These are phyloP conservation scores for Geranium brycei DNA, from an alignment of 345 rosid genomes.

Conservation along the genomic window DNA sequence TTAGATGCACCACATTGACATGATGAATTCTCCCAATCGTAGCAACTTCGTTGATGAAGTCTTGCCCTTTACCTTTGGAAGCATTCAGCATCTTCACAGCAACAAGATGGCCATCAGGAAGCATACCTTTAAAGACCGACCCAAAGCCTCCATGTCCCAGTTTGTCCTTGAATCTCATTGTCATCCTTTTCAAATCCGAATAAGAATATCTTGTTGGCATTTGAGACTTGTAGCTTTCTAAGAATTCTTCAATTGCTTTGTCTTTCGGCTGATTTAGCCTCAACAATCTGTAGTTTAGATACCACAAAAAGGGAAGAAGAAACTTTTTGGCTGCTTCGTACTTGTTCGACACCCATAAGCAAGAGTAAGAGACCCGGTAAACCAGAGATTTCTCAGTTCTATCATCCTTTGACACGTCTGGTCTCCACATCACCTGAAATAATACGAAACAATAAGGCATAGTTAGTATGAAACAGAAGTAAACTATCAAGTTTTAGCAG, in stretches of 20 bases:
- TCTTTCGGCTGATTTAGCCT: not conserved
- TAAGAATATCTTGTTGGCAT: constrained; percentile 9
- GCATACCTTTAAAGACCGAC: constrained; percentile 10
- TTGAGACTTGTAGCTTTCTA: not conserved
- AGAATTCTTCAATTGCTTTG: not conserved
- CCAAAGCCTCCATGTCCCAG: constrained; percentile 16
- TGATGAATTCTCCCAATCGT: constrained; percentile 12
- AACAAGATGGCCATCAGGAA: constrained; percentile 1
- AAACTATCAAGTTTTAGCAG: too few relatives aligned
- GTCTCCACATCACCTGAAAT: too few relatives aligned
- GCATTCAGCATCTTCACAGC: constrained; percentile 8
- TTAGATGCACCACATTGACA: constrained; percentile 8
- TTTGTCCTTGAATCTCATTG: constrained; percentile 8
- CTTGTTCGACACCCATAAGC: too few relatives aligned
- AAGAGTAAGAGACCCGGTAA: too few relatives aligned
- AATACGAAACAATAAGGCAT: too few relatives aligned
- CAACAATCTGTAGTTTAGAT: not conserved
- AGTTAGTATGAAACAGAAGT: too few relatives aligned
- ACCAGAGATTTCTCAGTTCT: too few relatives aligned
- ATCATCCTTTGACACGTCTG: too few relatives aligned
- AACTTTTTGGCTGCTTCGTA: not conserved
- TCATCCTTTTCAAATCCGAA: constrained; percentile 7
- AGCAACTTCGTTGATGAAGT: constrained; percentile 12
- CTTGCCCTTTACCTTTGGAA: not conserved
- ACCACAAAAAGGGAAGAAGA: not conserved